phyloP scores from a whole-genome alignment of 331 rosid species.

The Rhamnella rubrinervis region DNA sequence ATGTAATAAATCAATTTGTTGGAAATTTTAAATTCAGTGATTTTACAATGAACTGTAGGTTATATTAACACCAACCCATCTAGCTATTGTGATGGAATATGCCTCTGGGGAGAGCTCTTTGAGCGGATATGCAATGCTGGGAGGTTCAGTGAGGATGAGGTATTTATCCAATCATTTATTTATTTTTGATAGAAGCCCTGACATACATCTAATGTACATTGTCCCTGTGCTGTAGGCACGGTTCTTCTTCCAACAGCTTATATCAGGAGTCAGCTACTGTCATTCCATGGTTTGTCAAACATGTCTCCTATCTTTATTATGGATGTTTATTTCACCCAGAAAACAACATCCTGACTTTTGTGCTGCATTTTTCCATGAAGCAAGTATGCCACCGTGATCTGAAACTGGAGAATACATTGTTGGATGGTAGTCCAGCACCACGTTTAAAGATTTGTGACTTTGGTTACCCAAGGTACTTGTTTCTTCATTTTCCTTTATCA shows the following conservation, averaged over 20 bases:
- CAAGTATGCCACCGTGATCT: conserved; percentile 95
- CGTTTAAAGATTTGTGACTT: conserved; percentile 94
- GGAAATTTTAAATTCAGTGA: conserved; percentile 13
- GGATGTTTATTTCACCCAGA: not conserved
- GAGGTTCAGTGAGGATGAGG: conserved; percentile 95
- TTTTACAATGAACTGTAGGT: conserved; percentile 50
- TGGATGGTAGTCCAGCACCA: conserved; percentile 95
- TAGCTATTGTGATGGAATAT: conserved; percentile 94
- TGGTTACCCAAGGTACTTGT: conserved; percentile 82
- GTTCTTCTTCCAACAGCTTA: conserved; percentile 92
- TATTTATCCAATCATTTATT: conserved; percentile 26
- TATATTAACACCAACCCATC: conserved; percentile 81
- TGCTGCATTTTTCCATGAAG: conserved; percentile 43
- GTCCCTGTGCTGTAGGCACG: conserved; percentile 68
- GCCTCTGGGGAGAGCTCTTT: conserved; percentile 97
- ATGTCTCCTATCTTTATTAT: not conserved
- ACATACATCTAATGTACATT: conserved; percentile 19
- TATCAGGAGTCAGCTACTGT: conserved; percentile 95
- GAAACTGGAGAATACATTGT: conserved; percentile 89
- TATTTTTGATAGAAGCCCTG: conserved; percentile 15
- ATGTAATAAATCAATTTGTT: conserved; percentile 2
- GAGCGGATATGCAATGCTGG: conserved; percentile 99
- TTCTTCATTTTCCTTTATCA: conserved; percentile 10
- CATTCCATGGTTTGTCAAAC: conserved; percentile 63
- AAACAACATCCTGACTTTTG: conserved; percentile 10